phyloP scores from a whole-genome alignment of 495 filamentous ascomycete genomes.

The Hapsidospora chrysogenum region DNA sequence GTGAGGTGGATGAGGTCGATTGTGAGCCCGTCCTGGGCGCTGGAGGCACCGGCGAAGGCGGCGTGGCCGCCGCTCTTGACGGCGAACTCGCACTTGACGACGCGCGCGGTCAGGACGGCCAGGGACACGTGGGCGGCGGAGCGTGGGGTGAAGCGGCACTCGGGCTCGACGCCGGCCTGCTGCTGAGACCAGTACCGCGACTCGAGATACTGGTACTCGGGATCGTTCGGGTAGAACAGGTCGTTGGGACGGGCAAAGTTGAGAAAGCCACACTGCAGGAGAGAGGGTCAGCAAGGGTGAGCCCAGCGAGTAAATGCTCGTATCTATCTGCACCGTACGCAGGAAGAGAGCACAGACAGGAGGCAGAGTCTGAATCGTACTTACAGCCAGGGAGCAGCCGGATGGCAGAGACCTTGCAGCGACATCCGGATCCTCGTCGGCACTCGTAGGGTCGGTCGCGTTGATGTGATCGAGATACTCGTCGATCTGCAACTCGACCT shows the following conservation, averaged over 20 bases:
- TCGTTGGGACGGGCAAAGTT: not conserved
- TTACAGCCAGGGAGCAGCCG: slow-evolving; percentile 3
- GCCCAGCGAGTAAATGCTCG: too few relatives aligned
- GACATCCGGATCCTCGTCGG: too few relatives aligned
- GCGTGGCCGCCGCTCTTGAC: slow-evolving; percentile 37
- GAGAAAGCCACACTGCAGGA: not conserved
- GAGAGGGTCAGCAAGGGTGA: not conserved
- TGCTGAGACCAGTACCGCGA: slow-evolving; percentile 32
- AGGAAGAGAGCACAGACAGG: too few relatives aligned
- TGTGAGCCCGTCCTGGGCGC: slow-evolving; percentile 35
- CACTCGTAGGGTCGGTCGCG: not conserved
- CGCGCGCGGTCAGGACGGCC: slow-evolving; percentile 14
- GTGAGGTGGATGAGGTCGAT: slow-evolving; percentile 35
- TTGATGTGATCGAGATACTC: not conserved
- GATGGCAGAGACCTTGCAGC: slow-evolving; percentile 2
- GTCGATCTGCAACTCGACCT: not conserved
- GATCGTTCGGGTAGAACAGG: not conserved
- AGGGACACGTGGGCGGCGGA: slow-evolving; percentile 19
- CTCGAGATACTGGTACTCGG: slow-evolving; percentile 2
- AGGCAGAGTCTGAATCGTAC: too few relatives aligned
- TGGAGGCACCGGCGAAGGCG: slow-evolving; percentile 28
- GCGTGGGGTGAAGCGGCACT: slow-evolving; percentile 25
- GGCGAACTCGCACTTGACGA: slow-evolving; percentile 23
- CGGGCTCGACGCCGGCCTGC: slow-evolving; percentile 13
- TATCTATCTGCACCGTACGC: too few relatives aligned